Evolutionary conservation across 371 early-diverging fungal genomes (phyloP), one percentile per base, ranked within the genome.

Genomic region (Funneliformis caledonium): DNA sequence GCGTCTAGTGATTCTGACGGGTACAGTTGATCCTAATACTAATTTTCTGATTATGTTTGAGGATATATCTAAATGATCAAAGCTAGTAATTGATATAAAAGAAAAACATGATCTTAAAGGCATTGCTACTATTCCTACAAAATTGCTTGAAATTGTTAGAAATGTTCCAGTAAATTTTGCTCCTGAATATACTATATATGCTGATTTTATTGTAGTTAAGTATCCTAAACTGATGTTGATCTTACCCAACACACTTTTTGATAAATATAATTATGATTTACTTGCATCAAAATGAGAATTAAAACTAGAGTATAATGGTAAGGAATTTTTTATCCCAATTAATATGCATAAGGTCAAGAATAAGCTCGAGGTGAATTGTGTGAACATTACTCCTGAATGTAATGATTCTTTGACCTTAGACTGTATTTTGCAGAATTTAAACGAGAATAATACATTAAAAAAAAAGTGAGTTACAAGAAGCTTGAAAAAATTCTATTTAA

Each of bases 201-300:
- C 2, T 0, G 68, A 67, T 26, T 67, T 67, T 67, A 26, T 1
- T 22, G 22, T 67, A 2, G 68, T 67, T 11, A 67, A 37, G 26
- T 67, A 67, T 67, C 16, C 4, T 6, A 67, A 67, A 31, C 22
- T 31, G 31, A 67, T 10, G 10, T 22, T 67, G 10, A 67, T 67
- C 4, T 67, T 67, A 2, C 31, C 68, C 0, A 67, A 67, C 12
- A 19, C 68, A 67, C 31, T 67, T 26, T 26, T 67, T 26, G 10
- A 67, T 4, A 67, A 67, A 67, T 67, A 67, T 22, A 37, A 67
- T 67, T 67, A 67, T 67, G 67, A 67, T 67, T 67, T 67, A 67
- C 67, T 67, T 37, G 67, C 22, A 67, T 67, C 67, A 67, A 11
- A 67, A 5, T 4, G 67, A 4, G 4, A 72, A 16, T 26, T 72